Evolutionary conservation across 371 early-diverging fungal genomes (phyloP), one percentile per base, ranked within the genome.

Genomic region (Saksenaea vasiformis): DNA sequence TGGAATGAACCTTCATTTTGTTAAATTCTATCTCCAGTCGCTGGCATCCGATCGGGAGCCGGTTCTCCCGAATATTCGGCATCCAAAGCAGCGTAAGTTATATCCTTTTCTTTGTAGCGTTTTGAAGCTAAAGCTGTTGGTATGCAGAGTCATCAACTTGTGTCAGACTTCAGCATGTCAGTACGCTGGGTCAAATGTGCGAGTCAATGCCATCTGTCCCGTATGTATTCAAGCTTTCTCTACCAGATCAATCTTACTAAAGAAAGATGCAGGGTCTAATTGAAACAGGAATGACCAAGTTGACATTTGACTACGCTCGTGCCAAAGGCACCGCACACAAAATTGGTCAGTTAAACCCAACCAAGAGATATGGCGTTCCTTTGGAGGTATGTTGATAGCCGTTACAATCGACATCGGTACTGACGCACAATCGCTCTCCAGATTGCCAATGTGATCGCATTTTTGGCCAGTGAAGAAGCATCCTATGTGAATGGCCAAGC

Each of bases 151-250:
- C 1, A 75, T 85, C 51, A 86, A 84, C 44, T 61, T 86, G 19
- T 76, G 76, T 37, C 84, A 85, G 60, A 76, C 80, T 1, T 61
- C 72, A 9, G 59, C 86, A 8, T 84, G 62, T 54, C 82, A 83
- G 61, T 78, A 71, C 58, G 72, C 75, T 17, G 76, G 83, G 13
- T 80, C 78, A 3, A 74, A 80, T 57, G 68, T 86, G 36, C 83
- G 86, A 2, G 72, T 86, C n/a, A 86, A 86, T 69, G 86, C 85
- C 11, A 68, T 86, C 41, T 84, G 84, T 55, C 85, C 85, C 28
- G 85, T 79, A 77, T 56, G 77, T 67, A 7, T n/a, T 19, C 31
- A 7, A 31, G 1, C 4, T 47, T 22, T 5, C 7, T 19, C 5
- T 22, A 47, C 19, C 11, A 3, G 22, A 19, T 10, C n/a, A 47